Base-by-base conservation (phyloP, 2,329 filamentous ascomycete genomes). In the Alternaria burnsii region DNA sequence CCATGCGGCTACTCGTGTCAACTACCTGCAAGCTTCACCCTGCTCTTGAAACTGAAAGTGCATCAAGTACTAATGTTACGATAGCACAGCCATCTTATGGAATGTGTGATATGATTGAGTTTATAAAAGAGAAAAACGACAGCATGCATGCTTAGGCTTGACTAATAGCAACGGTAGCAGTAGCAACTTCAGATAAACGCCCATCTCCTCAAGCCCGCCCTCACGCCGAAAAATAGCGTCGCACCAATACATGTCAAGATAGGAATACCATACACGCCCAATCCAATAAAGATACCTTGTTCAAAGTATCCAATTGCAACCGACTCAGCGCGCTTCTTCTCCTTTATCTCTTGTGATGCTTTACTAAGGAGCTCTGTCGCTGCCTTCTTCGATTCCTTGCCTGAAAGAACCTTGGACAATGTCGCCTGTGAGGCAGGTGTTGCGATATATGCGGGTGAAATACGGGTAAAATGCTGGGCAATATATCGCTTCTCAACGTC, bases 211-310 rank as follows among this genome's bases (percentile, higher is more conserved):
- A 73, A 55, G 14, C 71, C 71, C 44, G 67, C 65, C 24, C 70
- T 58, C 8, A 71, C 61, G 14, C 71, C 72, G 66, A 65, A 74
- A 43, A 70, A 74, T 2, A 74, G 22, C 26, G 62, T 55, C 20
- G 70, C 70, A 1, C 71, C 70, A 46, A 78, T 42, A 48, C 71
- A 73, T 9, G 68, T 62, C 47, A 77, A n/a, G 6, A 77, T 12
- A 14, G 75, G 75, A 22, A 76, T 60, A 7, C 71, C 74, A 52
- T 70, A 76, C 18, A 81, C 32, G 0, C 76, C 76, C 48, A 80
- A 55, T 3, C 78, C 79, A 26, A 79, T 73, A 32, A 67, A 74
- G 58, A 64, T 76, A 51, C 64, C 78, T 65, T 69, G 77, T 69
- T 63, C 73, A 30, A 75, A 75, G 42, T 68, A 74, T 0, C 72